Conservation (phyloP, 192 early-diverging fungal genomes). For the Coemansia aciculifera region DNA sequence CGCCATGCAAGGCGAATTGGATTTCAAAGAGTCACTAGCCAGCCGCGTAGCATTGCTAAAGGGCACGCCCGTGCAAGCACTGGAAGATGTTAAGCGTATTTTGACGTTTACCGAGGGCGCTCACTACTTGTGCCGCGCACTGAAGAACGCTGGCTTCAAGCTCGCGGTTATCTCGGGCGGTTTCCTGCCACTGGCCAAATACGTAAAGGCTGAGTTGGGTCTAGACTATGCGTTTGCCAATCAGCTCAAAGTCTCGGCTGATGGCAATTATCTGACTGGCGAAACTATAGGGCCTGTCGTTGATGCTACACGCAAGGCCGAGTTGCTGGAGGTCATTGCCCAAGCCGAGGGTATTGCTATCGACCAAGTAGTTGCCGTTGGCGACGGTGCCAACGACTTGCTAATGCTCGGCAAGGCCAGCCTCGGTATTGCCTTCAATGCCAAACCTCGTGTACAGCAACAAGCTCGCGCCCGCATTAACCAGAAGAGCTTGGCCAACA, state of each 20-base stretch:
- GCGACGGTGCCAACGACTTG: conserved; percentile 98
- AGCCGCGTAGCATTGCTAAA: conserved; percentile 85
- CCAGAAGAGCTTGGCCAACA: conserved; percentile 87
- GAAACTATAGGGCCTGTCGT: conserved; percentile 87
- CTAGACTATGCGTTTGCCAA: conserved; percentile 99
- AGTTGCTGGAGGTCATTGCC: conserved; percentile 93
- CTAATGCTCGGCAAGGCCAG: conserved; percentile 93
- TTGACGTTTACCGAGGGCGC: conserved; percentile 91
- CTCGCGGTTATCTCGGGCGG: conserved; percentile 96
- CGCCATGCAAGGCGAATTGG: conserved; percentile 98
- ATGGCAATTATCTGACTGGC: conserved; percentile 84
- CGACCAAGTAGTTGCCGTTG: conserved; percentile 96
- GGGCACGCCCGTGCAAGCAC: conserved; percentile 77
- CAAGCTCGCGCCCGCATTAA: conserved; percentile 88
- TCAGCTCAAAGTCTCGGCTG: conserved; percentile 81
- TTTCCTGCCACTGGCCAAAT: conserved; percentile 88
- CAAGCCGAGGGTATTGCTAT: conserved; percentile 84
- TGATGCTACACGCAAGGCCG: conserved; percentile 89
- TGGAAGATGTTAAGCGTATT: conserved; percentile 74
- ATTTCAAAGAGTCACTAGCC: conserved; percentile 91
- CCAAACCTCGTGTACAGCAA: conserved; percentile 96
- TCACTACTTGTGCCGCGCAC: conserved; percentile 79
- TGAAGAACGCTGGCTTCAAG: conserved; percentile 93
- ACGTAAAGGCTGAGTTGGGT: conserved; percentile 87
- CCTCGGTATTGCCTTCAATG: conserved; percentile 96